Evolutionary conservation across 192 early-diverging fungal genomes (phyloP), one percentile per base, ranked within the genome.

Genomic region (Coemansia sp.): DNA sequence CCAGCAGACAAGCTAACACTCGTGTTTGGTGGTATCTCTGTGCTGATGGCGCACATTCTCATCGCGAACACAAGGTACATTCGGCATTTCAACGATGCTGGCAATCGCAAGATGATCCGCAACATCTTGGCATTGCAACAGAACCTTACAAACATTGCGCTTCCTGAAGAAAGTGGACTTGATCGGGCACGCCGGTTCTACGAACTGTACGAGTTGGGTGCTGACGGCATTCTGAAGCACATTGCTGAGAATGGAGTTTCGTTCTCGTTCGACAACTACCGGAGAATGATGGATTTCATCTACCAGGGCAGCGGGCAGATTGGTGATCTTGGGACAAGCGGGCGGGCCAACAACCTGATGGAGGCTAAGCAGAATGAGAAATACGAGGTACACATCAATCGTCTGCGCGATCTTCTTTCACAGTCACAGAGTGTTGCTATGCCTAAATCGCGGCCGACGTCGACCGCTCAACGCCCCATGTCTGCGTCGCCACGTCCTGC

Each of bases 61-160:
- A 78, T 84, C 18, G 49, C 79, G 9, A 93, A 92, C 57, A 80
- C 89, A 0, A 69, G 75, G 12, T 83, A 89, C 53, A 83, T 92
- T 49, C 85, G 83, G 57, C 73, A 84, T 42, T 68, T 85, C 24
- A 93, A 91, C 73, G 50, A 27, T 9, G 81, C 82, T 12, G 93
- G 92, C 44, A 86, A 83, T 9, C 71, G 66, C 52, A 91, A 92
- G 68, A 87, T 95, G 80, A 69, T 86, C 5, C 85, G 89, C 56
- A 94, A 94, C 56, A 85, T 94, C 8, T 78, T 89, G 13, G 88
- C 92, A 9, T 69, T 94, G 41, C 92, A 94, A 47, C 94, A 96
- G 62, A 91, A 93, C 64, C 67, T 96, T 21, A 91, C 84, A 21
- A 94, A 91, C 67, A 85, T 94, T 71, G 74, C 83, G 5, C 59